Base-by-base conservation (phyloP, 2,329 filamentous ascomycete genomes). In the Passalora sequoiae region DNA sequence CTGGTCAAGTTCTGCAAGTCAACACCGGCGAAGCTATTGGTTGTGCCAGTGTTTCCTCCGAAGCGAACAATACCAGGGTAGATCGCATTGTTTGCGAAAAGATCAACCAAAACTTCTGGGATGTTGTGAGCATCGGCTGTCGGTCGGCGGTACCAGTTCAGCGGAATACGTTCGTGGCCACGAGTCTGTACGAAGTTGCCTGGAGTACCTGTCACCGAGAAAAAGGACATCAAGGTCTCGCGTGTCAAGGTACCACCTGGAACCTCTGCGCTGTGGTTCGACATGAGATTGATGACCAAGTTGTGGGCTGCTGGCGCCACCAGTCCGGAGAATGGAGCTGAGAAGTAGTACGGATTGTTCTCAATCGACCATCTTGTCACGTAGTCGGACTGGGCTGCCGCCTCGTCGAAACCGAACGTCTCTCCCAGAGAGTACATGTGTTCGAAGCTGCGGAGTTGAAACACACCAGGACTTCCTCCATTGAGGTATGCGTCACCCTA, bases 1-100 rank as follows among this genome's bases (percentile, higher is more conserved):
- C 59, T 59, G 10, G 64, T 68, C 5, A 70, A 43, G 27, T 67
- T 50, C 8, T 35, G 43, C 5, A 65, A 40, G 43, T 68, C 57
- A 25, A 68, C 37, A 4, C 62, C 62, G 15, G 55, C 53, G 54
- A 65, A 67, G 19, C 57, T 57, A 49, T 66, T 61, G 5, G 50
- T 43, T 2, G 49, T 60, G 15, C 63, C 63, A n/a, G 61, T 64
- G 53, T 67, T 67, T 19, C 65, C 64, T 17, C 65, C 65, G 15
- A 66, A 44, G 33, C 43, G 53, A 24, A 65, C 53, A 4, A 53
- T 58, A 51, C 61, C 62, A 6, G 58, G 47, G 29, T 55, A 49
- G 15, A 36, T 32, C 6, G 30, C 16, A 29, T 28, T 38, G 8
- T 30, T 33, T 3, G 39, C 25, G n/a, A 44, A n/a, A 4, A 54